These are phyloP conservation scores for Lodderomyces metapsilosis DNA, from an alignment of 1,139 yeast genomes.

Conservation along the genomic window DNA sequence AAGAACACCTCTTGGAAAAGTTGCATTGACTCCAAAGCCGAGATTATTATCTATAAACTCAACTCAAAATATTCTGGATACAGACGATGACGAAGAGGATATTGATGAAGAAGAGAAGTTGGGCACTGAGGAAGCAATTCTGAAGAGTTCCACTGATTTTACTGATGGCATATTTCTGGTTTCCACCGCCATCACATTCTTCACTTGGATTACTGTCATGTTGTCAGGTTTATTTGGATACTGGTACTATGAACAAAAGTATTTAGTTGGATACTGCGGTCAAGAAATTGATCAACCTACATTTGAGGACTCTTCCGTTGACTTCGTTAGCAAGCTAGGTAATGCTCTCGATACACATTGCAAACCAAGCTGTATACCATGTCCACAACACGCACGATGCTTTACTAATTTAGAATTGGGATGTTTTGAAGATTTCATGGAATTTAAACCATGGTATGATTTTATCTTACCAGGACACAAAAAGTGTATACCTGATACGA, in stretches of 20 bases:
- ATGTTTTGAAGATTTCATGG: slow-evolving; percentile 70
- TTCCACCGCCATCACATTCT: slow-evolving; percentile 14
- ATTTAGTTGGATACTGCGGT: slow-evolving; percentile 68
- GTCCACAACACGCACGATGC: slow-evolving; percentile 85
- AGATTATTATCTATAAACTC: slow-evolving; percentile 18
- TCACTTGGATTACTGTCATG: slow-evolving; percentile 30
- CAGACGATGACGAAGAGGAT: slow-evolving; percentile 16
- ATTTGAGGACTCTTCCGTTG: slow-evolving; percentile 22
- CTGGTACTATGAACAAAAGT: slow-evolving; percentile 64
- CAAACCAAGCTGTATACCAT: slow-evolving; percentile 68
- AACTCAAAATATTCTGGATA: slow-evolving; percentile 9
- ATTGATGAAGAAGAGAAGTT: slow-evolving; percentile 13
- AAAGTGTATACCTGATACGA: slow-evolving; percentile 74
- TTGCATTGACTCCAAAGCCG: slow-evolving; percentile 20
- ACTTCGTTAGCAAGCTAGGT: slow-evolving; percentile 22
- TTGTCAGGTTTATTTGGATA: slow-evolving; percentile 34
- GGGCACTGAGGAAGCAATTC: slow-evolving; percentile 9
- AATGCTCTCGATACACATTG: slow-evolving; percentile 32
- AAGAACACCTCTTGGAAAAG: slow-evolving; percentile 8
- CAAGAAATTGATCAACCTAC: slow-evolving; percentile 46
- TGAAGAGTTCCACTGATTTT: neutral
- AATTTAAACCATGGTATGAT: slow-evolving; percentile 61
- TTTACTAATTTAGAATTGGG: slow-evolving; percentile 54
- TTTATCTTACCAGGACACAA: slow-evolving; percentile 44
- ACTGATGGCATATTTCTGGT: neutral